Base-by-base conservation (phyloP, 2,329 filamentous ascomycete genomes). In the Exophiala calicioides region DNA sequence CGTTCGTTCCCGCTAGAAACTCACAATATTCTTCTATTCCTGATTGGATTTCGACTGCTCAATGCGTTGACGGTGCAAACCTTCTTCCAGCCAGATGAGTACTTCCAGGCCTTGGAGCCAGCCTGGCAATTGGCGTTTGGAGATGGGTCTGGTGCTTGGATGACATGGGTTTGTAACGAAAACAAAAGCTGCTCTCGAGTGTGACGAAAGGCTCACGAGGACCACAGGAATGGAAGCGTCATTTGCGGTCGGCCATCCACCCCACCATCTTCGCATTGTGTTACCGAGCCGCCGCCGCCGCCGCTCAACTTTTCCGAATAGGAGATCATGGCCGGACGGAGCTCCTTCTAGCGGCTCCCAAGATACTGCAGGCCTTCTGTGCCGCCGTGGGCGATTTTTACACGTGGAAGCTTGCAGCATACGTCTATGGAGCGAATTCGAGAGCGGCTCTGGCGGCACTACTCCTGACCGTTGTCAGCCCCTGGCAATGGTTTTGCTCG, bases 81-180 rank as follows among this genome's bases (percentile, higher is more conserved):
- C 15, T 98, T 96, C 67, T 98, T 98, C 71, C 93, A 98, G 68
- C 93, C 93, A 20, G 93, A 98, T 72, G 93, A 98, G 68, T 97
- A 88, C 73, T 98, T 93, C 63, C 93, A 98, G 65, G 86, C 90
- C 1, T 79, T 97, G 33, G 93, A 98, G 71, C 91, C 93, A 42
- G 93, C 93, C 57, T 97, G 91, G 90, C 76, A 84, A 60, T 77
- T 93, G 44, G 86, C 87, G 3, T 96, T 95, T 75, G 90, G 90
- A 16, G 62, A 73, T 2, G 65, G 76, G 10, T 86, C 84, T 66
- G 47, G 50, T 13, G 88, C 91, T 20, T 98, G 91, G 88, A 78
- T 96, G 61, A 98, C 93, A 53, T 98, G 93, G 93, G 91, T 95
- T 76, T 62, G 78, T 72, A n/a, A n/a, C n/a, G 46, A 31, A 5